Evolutionary conservation across 257 asterid genomes (phyloP).

Genomic region (Fraxinus americana): DNA sequence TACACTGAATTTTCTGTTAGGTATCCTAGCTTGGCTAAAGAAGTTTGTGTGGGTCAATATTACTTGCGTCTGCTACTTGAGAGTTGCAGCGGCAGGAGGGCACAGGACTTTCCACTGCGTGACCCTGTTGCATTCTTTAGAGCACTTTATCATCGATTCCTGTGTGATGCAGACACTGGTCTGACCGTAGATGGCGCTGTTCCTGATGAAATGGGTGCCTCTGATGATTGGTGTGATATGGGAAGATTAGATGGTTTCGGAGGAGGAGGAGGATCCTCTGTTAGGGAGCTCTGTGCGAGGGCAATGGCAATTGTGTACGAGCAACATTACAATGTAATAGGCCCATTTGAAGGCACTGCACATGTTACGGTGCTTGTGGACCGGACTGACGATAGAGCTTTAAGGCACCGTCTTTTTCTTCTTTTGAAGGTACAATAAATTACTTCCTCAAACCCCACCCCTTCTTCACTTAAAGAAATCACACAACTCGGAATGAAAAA

Average conservation of each 20-base stretch:
- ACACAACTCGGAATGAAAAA: not conserved
- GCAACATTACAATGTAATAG: conserved; percentile 75
- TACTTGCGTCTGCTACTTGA: conserved; percentile 94
- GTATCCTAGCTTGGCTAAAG: conserved; percentile 94
- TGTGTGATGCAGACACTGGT: conserved; percentile 98
- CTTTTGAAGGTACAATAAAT: conserved; percentile 70
- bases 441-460: not conserved
- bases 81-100: conserved; percentile 79
- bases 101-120: conserved; percentile 93
- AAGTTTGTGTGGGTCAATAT: conserved; percentile 99
- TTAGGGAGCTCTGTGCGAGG: conserved; percentile 99
- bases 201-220: conserved; percentile 97
- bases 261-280: conserved; percentile 98
- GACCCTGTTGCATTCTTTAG: conserved; percentile 95
- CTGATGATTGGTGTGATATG: conserved; percentile 99
- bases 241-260: conserved; percentile 99
- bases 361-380: conserved; percentile 95
- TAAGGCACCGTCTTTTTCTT: conserved; percentile 97
- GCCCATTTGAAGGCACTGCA: conserved; percentile 97
- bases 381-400: conserved; percentile 96
- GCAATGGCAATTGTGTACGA: conserved; percentile 99
- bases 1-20: conserved; percentile 88
- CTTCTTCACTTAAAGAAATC: not conserved
- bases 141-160: conserved; percentile 94
- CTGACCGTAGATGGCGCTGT: conserved; percentile 93